Evolutionary conservation across 164 flowering plant genomes (phyloP).

Genomic region (Berberis vulgaris): DNA sequence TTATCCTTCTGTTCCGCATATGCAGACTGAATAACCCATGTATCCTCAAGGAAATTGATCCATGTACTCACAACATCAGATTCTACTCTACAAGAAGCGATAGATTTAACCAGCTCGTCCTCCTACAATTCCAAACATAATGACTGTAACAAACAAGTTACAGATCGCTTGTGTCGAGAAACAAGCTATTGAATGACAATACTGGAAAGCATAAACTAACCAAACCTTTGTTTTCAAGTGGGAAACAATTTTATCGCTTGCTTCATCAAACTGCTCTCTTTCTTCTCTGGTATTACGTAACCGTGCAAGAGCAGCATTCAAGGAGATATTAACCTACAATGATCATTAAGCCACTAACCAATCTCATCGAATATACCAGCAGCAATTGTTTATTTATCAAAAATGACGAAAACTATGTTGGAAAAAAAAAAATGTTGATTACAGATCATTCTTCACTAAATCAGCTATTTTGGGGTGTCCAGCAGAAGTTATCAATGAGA

Average conservation of each 20-base stretch:
- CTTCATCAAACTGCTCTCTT: slow-evolving; percentile 81
- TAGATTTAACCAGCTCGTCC: slow-evolving; percentile 75
- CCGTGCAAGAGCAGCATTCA: slow-evolving; percentile 55
- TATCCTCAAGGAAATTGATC: slow-evolving; percentile 93
- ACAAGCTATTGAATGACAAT: background rate
- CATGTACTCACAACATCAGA: slow-evolving; percentile 74
- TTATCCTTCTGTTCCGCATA: slow-evolving; percentile 59
- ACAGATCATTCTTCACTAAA: too few relatives aligned
- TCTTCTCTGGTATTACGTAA: slow-evolving; percentile 78
- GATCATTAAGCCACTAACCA: slow-evolving; percentile 5
- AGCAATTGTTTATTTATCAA: background rate
- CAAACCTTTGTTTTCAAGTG: slow-evolving; percentile 70
- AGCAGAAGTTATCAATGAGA: too few relatives aligned
- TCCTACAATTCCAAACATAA: slow-evolving; percentile 38
- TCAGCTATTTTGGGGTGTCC: too few relatives aligned
- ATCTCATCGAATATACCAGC: background rate
- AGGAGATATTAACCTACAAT: slow-evolving; percentile 50
- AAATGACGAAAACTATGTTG: background rate
- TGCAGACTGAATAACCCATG: slow-evolving; percentile 75
- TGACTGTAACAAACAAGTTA: slow-evolving; percentile 1
- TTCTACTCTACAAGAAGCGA: slow-evolving; percentile 60
- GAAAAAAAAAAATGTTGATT: too few relatives aligned
- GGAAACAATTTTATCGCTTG: slow-evolving; percentile 60
- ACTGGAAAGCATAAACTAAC: background rate
- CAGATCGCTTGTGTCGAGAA: background rate